phyloP scores from a whole-genome alignment of 345 rosid genomes.

The Salix suchowensis region DNA sequence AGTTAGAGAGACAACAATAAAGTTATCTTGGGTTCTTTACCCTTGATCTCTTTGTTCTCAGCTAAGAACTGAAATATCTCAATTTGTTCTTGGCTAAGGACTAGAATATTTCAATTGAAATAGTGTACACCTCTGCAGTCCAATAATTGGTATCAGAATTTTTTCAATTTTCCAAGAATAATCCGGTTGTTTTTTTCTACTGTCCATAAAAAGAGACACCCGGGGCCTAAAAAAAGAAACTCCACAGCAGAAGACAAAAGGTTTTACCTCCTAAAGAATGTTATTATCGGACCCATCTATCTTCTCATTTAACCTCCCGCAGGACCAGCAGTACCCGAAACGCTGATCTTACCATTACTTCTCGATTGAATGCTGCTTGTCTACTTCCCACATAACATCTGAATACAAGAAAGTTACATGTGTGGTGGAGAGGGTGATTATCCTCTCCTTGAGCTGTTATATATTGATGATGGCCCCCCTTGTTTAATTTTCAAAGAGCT shows the following conservation, averaged over 20 bases:
- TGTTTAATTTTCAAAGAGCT: slow-evolving; percentile 1
- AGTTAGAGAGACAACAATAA: no score
- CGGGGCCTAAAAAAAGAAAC: slow-evolving; percentile 10
- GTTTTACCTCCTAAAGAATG: slow-evolving; percentile 5
- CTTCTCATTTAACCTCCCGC: not conserved
- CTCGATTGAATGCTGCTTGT: slow-evolving; percentile 23
- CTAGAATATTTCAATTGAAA: no score
- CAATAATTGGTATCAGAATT: no score
- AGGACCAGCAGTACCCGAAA: slow-evolving; percentile 32
- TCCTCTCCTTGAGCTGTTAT: not conserved
- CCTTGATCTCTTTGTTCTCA: no score
- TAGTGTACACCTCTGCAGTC: no score
- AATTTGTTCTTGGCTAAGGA: no score
- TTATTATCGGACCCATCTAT: not conserved
- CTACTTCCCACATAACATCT: slow-evolving; percentile 7
- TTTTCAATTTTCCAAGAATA: no score
- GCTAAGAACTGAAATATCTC: no score
- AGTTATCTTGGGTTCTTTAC: no score
- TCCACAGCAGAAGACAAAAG: not conserved
- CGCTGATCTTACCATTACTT: slow-evolving; percentile 18
- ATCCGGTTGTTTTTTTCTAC: slow-evolving; percentile 27
- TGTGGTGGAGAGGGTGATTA: not conserved
- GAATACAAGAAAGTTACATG: not conserved
- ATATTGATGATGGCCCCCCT: not conserved
- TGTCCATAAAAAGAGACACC: slow-evolving; percentile 15